Conservation (phyloP, 2,329 filamentous ascomycete species). For the Pseudogymnoascus sp. region DNA sequence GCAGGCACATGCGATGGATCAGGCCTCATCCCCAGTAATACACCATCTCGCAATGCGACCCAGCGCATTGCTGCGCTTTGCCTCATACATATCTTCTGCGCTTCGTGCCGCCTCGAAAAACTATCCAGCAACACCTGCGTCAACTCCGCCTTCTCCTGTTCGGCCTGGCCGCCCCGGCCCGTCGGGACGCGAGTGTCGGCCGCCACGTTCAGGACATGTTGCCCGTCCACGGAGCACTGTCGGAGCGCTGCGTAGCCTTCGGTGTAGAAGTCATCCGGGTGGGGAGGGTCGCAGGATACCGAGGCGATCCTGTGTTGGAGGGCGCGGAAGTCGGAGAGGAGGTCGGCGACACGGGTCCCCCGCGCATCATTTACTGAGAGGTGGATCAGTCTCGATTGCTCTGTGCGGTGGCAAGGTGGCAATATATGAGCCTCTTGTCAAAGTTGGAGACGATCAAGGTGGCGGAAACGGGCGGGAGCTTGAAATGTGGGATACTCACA, state of each 20-base stretch:
- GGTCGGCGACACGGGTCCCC: slow-evolving; percentile 50
- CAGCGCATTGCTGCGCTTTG: slow-evolving; percentile 53
- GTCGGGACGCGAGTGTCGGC: slow-evolving; percentile 52
- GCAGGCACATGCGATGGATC: slow-evolving; percentile 39
- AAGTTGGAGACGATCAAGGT: background rate
- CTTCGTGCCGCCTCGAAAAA: slow-evolving; percentile 53
- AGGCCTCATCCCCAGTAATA: slow-evolving; percentile 45
- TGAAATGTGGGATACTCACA: slow-evolving; percentile 20
- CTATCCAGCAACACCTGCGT: slow-evolving; percentile 56
- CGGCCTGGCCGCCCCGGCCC: slow-evolving; percentile 44
- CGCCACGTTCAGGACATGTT: slow-evolving; percentile 56
- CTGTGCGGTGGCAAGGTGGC: slow-evolving; percentile 7
- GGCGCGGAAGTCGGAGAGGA: slow-evolving; percentile 53
- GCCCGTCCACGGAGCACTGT: slow-evolving; percentile 54
- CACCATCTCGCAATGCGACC: slow-evolving; percentile 44
- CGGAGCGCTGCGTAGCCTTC: slow-evolving; percentile 55
- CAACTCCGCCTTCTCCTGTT: slow-evolving; percentile 54
- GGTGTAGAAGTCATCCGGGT: slow-evolving; percentile 52
- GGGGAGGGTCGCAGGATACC: slow-evolving; percentile 44
- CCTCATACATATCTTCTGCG: slow-evolving; percentile 55
- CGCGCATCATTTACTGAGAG: slow-evolving; percentile 52
- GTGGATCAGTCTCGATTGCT: slow-evolving; percentile 13
- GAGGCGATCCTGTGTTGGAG: slow-evolving; percentile 55
- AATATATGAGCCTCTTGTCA: slow-evolving; percentile 2
- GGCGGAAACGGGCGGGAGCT: slow-evolving; percentile 10